These are phyloP conservation scores for Earliella scabrosa DNA, from an alignment of 1,284 basidiomycete genomes.

Conservation along the genomic window DNA sequence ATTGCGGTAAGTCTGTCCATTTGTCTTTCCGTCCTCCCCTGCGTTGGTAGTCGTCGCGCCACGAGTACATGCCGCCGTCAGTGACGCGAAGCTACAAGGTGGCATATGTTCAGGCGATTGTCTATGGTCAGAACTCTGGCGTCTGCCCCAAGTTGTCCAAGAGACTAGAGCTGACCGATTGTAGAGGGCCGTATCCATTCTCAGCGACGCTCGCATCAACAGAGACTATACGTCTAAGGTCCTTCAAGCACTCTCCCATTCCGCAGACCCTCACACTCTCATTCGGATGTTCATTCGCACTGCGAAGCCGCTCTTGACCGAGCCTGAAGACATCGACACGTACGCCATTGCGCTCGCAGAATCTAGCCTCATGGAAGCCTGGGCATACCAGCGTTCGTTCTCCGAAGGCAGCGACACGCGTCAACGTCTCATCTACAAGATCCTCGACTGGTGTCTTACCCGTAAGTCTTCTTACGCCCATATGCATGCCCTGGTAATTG, in stretches of 20 bases:
- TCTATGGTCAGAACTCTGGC: neutral
- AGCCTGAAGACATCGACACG: slow-evolving; percentile 68
- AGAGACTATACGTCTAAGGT: slow-evolving; percentile 78
- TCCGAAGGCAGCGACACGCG: slow-evolving; percentile 57
- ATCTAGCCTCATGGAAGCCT: slow-evolving; percentile 65
- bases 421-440: slow-evolving; percentile 55
- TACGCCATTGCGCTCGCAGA: slow-evolving; percentile 71
- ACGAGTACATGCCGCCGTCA: too few species aligned
- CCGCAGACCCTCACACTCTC: slow-evolving; percentile 52
- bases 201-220: slow-evolving; percentile 75
- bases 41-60: too few species aligned
- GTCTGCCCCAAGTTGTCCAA: too few species aligned
- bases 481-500: slow-evolving; percentile 52
- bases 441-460: slow-evolving; percentile 69
- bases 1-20: slow-evolving; percentile 52
- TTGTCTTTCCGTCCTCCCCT: too few species aligned
- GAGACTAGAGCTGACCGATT: neutral
- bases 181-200: slow-evolving; percentile 68
- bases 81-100: too few species aligned
- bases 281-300: slow-evolving; percentile 72
- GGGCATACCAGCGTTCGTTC: slow-evolving; percentile 74
- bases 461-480: slow-evolving; percentile 57
- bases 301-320: slow-evolving; percentile 66
- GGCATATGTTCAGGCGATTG: too few species aligned
- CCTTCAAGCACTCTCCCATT: slow-evolving; percentile 63